Evolutionary conservation across 176 grass and related monocot genomes (phyloP), one percentile per base, ranked within the genome.

Genomic region (Lolium perenne): DNA sequence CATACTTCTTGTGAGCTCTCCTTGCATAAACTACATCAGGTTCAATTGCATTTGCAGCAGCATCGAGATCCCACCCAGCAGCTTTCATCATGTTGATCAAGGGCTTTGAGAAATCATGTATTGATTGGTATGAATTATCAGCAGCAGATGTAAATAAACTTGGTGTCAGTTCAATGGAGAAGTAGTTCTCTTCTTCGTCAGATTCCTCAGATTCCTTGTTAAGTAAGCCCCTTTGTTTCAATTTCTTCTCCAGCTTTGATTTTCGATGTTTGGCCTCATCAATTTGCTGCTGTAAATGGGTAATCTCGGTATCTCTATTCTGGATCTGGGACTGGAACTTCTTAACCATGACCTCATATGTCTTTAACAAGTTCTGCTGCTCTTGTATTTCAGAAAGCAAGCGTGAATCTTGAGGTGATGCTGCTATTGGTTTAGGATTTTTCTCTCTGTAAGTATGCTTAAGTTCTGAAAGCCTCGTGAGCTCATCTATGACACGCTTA

Each of bases 51-150:
- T 99, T 89, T 61, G 94, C 92, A 84, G 94, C 94, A 1, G 92
- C 96, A 88, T 98, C 94, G 66, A 98, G 93, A 89, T 98, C 96
- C 96, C 93, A 98, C 10, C 92, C 90, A 48, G 93, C 93, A 87
- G 90, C 90, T 74, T 98, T 98, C 96, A 99, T 99, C 97, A 96
- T 99, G 70, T 99, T 96, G 80, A 99, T 99, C 71, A 99, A 62
- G 6, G 94, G 90, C 88, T 99, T 99, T 26, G 97, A 94, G 22
- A 99, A 94, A 75, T 96, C 94, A 77, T 99, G 97, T 83, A 99
- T 99, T 0, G 97, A 96, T 82, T 95, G 93, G 71, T 95, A 99
- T 40, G 88, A 65, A 13, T 76, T 87, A 80, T 99, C 94, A 14
- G 92, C 87, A 83, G 97, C 89, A 80, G 89, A 92, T 70, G 92